These are phyloP conservation scores for Candida xiaguanensis DNA, from an alignment of 805 yeast genomes.

Conservation along the genomic window DNA sequence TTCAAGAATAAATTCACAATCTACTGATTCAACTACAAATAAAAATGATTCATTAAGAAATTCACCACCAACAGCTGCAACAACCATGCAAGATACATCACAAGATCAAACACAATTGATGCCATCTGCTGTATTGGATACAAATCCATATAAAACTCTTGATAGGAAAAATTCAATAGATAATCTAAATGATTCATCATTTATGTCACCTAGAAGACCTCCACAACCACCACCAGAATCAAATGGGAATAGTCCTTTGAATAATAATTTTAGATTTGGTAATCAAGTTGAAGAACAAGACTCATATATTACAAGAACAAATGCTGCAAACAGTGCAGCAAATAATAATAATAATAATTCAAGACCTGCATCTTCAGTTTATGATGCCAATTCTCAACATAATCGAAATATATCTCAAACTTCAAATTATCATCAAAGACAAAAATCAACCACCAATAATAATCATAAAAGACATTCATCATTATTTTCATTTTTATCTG, in stretches of 20 bases:
- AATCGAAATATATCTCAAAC: slow-evolving; percentile 43
- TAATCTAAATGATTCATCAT: slow-evolving; percentile 22
- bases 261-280: slow-evolving; percentile 30
- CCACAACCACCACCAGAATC: slow-evolving; percentile 48
- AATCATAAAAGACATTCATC: slow-evolving; percentile 61
- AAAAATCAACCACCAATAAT: slow-evolving; percentile 25
- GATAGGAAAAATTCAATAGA: slow-evolving; percentile 48
- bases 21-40: slow-evolving; percentile 5
- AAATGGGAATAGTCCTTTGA: slow-evolving; percentile 16
- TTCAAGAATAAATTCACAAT: slow-evolving; percentile 24
- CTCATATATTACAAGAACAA: slow-evolving; percentile 21
- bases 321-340: too few relatives aligned
- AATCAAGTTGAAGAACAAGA: slow-evolving; percentile 13
- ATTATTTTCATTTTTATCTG: slow-evolving; percentile 48
- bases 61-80: slow-evolving; percentile 8
- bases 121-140: slow-evolving; percentile 35
- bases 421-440: slow-evolving; percentile 21
- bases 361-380: slow-evolving; percentile 51
- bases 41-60: slow-evolving; percentile 2
- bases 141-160: slow-evolving; percentile 7
- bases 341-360: slow-evolving; percentile 16
- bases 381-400: slow-evolving; percentile 41
- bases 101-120: slow-evolving; percentile 24
- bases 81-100: neutral
- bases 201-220: slow-evolving; percentile 68